Evolutionary conservation across 345 rosid species (phyloP).

Genomic region (Citrus unshiu): DNA sequence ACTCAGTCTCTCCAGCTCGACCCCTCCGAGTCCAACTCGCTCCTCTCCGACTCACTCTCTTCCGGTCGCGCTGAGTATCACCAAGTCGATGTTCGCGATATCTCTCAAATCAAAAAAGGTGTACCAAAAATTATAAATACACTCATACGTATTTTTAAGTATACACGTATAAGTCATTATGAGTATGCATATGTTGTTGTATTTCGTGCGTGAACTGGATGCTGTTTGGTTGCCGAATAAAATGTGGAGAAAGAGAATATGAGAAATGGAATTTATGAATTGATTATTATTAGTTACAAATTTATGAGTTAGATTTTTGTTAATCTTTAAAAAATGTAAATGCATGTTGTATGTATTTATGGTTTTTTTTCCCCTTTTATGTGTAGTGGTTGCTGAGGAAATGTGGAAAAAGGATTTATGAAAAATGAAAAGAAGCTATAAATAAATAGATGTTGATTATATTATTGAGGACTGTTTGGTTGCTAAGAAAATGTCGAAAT

Average conservation of each 20-base stretch:
- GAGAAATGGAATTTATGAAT: background rate
- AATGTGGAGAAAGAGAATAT: background rate
- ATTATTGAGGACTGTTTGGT: constrained; percentile 7
- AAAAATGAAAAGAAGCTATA: background rate
- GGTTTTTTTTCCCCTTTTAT: background rate
- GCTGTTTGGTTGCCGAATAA: constrained; percentile 3
- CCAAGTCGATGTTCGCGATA: constrained; percentile 64
- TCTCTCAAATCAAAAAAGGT: constrained; percentile 58
- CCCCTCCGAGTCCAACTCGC: constrained; percentile 44
- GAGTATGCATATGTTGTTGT: background rate
- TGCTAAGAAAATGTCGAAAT: constrained; percentile 6
- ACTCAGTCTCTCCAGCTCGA: constrained; percentile 43
- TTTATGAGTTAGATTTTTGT: too few relatives aligned
- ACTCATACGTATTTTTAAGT: too few relatives aligned
- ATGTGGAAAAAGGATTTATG: background rate
- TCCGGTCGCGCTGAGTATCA: constrained; percentile 65
- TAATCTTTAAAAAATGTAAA: too few relatives aligned
- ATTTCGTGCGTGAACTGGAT: background rate
- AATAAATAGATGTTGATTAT: background rate
- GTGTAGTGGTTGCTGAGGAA: background rate
- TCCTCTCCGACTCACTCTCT: constrained; percentile 57
- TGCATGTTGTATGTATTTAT: too few relatives aligned
- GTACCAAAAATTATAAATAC: background rate
- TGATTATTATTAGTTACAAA: too few relatives aligned
- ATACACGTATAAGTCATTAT: too few relatives aligned